These are phyloP conservation scores for Mycena olivaceomarginata DNA, from an alignment of 768 basidiomycete genomes.

Conservation along the genomic window DNA sequence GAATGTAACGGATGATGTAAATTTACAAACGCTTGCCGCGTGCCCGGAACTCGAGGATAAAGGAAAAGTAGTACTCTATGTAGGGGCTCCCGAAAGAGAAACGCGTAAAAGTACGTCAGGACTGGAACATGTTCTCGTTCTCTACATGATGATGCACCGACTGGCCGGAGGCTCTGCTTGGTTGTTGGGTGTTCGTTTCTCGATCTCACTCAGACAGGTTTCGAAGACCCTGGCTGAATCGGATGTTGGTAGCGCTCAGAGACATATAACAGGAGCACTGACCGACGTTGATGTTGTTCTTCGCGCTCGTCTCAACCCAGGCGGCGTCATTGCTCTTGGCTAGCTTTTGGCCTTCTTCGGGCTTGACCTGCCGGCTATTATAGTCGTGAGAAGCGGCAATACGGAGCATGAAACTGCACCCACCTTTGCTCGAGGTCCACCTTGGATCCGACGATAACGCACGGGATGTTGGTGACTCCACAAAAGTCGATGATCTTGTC, in stretches of 20 bases:
- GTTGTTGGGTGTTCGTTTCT: conserved; percentile 74
- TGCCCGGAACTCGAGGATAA: conserved; percentile 35
- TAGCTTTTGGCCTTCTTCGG: conserved; percentile 83
- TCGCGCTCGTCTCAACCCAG: conserved; percentile 95
- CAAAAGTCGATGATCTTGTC: conserved; percentile 96
- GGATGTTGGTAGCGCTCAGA: conserved; percentile 1
- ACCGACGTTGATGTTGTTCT: conserved; percentile 93
- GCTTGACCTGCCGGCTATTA: conserved; percentile 82
- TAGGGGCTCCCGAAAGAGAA: conserved; percentile 29
- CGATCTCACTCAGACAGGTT: conserved; percentile 88
- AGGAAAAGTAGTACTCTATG: conserved; percentile 41
- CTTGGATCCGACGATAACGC: conserved; percentile 97
- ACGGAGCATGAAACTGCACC: conserved; percentile 49
- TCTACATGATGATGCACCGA: conserved; percentile 76
- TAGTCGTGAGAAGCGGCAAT: conserved; percentile 49
- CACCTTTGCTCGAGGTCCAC: conserved; percentile 87
- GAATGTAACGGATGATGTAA: conserved; percentile 47
- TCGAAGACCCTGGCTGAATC: conserved; percentile 88
- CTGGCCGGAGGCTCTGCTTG: conserved; percentile 65
- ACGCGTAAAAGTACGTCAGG: conserved; percentile 26
- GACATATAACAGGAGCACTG: conserved; percentile 58
- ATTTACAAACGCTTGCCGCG: conserved; percentile 56
- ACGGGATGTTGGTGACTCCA: conserved; percentile 90
- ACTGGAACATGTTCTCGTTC: conserved; percentile 32
- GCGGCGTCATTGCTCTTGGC: conserved; percentile 85